Percentiles rank a stretch among this genome's conserved stretches.
Conservation (phyloP, 345 rosid genomes). For the Melaleuca alternifolia region DNA sequence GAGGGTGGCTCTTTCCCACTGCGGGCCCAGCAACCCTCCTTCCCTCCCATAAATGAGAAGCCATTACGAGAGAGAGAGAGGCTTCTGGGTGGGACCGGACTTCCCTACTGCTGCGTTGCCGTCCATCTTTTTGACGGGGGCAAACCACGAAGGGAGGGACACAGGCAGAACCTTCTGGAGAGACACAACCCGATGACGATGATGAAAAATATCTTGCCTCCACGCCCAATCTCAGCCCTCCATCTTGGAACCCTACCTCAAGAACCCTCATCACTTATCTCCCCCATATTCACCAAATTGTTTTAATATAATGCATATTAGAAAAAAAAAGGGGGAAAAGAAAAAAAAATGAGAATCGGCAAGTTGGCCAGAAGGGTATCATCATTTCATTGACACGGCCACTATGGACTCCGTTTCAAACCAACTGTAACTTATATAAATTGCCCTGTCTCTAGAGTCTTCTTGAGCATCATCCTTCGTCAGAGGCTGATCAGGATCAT, state of each 20-base stretch:
- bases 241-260: not conserved
- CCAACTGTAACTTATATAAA: not conserved
- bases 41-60: not conserved
- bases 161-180: constrained; percentile 8
- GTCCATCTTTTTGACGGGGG: not conserved
- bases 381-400: not conserved
- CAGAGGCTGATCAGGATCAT: not conserved
- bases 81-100: not conserved
- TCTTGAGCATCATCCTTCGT: not conserved
- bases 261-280: not conserved
- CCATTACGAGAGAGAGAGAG: not conserved
- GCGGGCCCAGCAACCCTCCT: not conserved
- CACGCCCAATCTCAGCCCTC: not conserved
- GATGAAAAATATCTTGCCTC: not conserved
- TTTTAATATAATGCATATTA: not conserved
- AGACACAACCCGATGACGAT: not conserved
- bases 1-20: not conserved
- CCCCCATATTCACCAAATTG: not conserved
- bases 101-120: not conserved
- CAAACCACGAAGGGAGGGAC: not conserved
- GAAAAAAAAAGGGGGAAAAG: no score
- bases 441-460: not conserved
- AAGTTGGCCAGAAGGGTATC: not conserved
- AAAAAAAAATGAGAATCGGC: not conserved
- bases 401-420: not conserved